A percentile compares a stretch with the other conserved stretches of the same genome.
Evolutionary conservation across 768 basidiomycete species (phyloP).

Genomic region (Imleria badia): DNA sequence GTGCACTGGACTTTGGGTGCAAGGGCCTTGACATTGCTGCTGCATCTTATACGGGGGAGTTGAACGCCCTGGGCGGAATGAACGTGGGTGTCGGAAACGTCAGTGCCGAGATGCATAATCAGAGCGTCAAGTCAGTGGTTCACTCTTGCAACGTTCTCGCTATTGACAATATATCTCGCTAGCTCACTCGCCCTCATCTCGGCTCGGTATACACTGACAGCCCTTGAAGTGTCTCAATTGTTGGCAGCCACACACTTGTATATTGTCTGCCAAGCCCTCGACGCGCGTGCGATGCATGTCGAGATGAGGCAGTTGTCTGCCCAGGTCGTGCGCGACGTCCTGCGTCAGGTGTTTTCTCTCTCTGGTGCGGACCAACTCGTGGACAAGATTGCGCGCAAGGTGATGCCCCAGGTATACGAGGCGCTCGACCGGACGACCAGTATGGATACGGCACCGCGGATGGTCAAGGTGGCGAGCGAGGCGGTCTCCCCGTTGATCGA

Average conservation of each 20-base stretch:
- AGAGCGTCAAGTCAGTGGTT: slow-evolving; percentile 76
- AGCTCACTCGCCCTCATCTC: slow-evolving; percentile 85
- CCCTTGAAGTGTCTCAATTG: slow-evolving; percentile 76
- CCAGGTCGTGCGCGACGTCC: slow-evolving; percentile 20
- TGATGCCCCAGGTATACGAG: slow-evolving; percentile 43
- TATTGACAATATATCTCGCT: background rate
- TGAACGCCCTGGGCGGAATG: slow-evolving; percentile 70
- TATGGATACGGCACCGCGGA: slow-evolving; percentile 69
- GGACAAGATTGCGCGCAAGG: slow-evolving; percentile 24
- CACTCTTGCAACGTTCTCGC: background rate
- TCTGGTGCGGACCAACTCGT: slow-evolving; percentile 11
- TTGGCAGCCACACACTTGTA: slow-evolving; percentile 77
- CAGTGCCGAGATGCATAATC: slow-evolving; percentile 90
- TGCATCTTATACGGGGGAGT: slow-evolving; percentile 79
- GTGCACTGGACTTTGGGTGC: slow-evolving; percentile 76
- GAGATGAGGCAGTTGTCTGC: slow-evolving; percentile 49
- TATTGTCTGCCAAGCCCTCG: slow-evolving; percentile 78
- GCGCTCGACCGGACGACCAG: slow-evolving; percentile 64
- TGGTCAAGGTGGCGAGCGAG: slow-evolving; percentile 68
- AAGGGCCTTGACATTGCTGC: slow-evolving; percentile 85
- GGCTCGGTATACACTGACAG: slow-evolving; percentile 73
- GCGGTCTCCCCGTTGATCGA: slow-evolving; percentile 64
- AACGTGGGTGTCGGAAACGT: slow-evolving; percentile 85
- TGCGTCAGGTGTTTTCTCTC: slow-evolving; percentile 14
- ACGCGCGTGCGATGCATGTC: slow-evolving; percentile 72